Conservation (phyloP, 2,329 filamentous ascomycete species). For the Didymella glomerata region DNA sequence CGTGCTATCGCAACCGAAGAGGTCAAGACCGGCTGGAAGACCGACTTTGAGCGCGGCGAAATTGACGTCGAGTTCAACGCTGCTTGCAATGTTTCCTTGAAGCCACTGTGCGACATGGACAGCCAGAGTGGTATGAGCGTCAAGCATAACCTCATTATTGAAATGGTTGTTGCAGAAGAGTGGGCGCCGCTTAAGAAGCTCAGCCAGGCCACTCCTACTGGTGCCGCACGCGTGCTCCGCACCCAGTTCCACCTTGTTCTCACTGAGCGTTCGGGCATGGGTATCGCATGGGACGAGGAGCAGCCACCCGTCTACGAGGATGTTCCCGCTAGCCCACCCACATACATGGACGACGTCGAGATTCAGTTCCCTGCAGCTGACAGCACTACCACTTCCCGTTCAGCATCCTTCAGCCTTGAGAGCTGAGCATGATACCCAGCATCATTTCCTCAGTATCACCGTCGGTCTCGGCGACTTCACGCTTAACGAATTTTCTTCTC, state of each 20-base stretch:
- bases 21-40: conserved; percentile 90
- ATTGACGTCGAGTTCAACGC: conserved; percentile 83
- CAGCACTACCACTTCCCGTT: conserved; percentile 52
- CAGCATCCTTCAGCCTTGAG: conserved; percentile 37
- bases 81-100: conserved; percentile 66
- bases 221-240: conserved; percentile 86
- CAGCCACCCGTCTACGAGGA: conserved; percentile 93
- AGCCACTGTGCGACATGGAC: conserved; percentile 80
- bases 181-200: conserved; percentile 75
- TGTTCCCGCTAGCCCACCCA: conserved; percentile 84
- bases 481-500: conserved; percentile 35
- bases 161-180: conserved; percentile 94
- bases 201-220: conserved; percentile 82
- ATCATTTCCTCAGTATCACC: conserved; percentile 9
- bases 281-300: conserved; percentile 97
- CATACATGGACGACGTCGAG: conserved; percentile 51
- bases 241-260: conserved; percentile 89
- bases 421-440: conserved; percentile 14
- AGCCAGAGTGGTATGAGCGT: conserved; percentile 78
- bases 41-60: conserved; percentile 74
- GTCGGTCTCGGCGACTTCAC: conserved; percentile 17
- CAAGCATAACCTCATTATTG: conserved; percentile 84
- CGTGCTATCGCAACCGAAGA: conserved; percentile 82
- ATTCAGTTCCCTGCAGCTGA: conserved; percentile 27
- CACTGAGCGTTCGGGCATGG: conserved; percentile 84